Conservation (phyloP, 1,284 basidiomycete genomes). For the Golubevia pallescens region DNA sequence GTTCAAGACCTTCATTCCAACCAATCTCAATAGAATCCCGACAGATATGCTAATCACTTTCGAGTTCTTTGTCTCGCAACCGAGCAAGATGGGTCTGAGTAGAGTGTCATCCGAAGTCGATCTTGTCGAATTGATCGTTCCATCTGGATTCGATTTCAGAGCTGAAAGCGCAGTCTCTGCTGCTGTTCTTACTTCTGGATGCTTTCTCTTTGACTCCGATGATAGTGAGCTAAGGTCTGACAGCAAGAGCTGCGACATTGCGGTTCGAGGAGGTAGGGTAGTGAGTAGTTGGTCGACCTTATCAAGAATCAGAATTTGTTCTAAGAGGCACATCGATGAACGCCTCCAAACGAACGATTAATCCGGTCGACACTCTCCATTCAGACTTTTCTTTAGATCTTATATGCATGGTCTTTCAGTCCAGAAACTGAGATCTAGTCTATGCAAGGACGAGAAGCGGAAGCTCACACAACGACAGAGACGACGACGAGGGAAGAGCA, state of each 20-base stretch:
- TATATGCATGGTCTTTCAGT: too few relatives aligned
- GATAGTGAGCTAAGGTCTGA: conserved; percentile 53
- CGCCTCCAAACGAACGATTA: too few relatives aligned
- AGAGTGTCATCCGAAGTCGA: conserved; percentile 66
- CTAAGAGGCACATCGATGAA: too few relatives aligned
- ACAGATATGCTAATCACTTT: conserved; percentile 93
- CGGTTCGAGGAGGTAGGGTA: too few relatives aligned
- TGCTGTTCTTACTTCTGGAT: conserved; percentile 53
- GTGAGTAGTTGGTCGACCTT: too few relatives aligned
- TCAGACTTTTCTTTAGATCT: too few relatives aligned
- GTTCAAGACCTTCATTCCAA: conserved; percentile 64
- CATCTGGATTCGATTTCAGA: conserved; percentile 34
- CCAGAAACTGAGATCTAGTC: too few relatives aligned
- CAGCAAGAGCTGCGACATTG: conserved; percentile 51
- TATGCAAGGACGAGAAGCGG: too few relatives aligned
- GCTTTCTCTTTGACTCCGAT: conserved; percentile 53
- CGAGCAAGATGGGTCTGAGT: conserved; percentile 87
- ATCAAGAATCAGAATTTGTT: too few relatives aligned
- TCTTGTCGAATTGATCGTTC: conserved; percentile 14
- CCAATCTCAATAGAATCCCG: conserved; percentile 86
- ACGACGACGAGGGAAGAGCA: too few relatives aligned
- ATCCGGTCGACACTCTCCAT: too few relatives aligned
- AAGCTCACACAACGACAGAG: too few relatives aligned
- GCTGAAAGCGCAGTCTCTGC: conserved; percentile 34
- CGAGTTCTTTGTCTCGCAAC: conserved; percentile 87